These are phyloP conservation scores for Elasticomyces elasticus DNA, from an alignment of 495 filamentous ascomycete genomes.

Conservation along the genomic window DNA sequence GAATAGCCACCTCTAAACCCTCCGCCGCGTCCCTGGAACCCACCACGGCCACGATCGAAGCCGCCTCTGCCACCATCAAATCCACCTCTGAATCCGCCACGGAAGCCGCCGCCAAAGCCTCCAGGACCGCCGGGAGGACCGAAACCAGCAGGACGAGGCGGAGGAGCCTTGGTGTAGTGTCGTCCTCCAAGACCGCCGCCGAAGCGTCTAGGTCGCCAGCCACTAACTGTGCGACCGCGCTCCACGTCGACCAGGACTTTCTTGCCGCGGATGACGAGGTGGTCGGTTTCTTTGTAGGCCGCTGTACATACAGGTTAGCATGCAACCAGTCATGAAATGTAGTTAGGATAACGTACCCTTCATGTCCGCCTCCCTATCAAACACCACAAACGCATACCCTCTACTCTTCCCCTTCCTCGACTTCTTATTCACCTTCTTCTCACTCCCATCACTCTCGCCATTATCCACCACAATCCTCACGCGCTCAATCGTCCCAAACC, in stretches of 20 bases:
- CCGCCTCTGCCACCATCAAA: conserved; percentile 40
- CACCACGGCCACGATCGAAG: conserved; percentile 41
- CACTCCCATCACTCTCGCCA: neutral
- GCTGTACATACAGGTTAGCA: conserved; percentile 38
- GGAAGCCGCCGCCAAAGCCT: conserved; percentile 51
- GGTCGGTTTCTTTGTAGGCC: conserved; percentile 80
- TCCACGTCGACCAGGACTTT: conserved; percentile 92
- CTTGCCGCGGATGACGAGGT: conserved; percentile 83
- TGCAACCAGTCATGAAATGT: no score
- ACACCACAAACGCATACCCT: conserved; percentile 96
- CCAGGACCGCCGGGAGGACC: conserved; percentile 56
- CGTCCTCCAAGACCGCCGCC: conserved; percentile 89
- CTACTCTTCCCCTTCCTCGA: conserved; percentile 73
- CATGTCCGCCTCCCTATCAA: conserved; percentile 97
- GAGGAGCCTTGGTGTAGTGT: conserved; percentile 77
- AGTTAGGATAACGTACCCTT: conserved; percentile 89
- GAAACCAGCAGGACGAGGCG: conserved; percentile 55
- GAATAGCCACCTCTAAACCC: conserved; percentile 37
- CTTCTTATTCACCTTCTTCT: conserved; percentile 49
- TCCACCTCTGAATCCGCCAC: conserved; percentile 38
- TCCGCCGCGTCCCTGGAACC: conserved; percentile 27
- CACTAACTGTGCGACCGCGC: conserved; percentile 85
- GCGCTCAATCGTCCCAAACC: conserved; percentile 89
- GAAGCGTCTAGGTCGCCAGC: conserved; percentile 85
- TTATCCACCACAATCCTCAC: conserved; percentile 40